A percentile compares a stretch with the other conserved stretches of the same genome.
Conservation (phyloP, 306 rosid species). For the Erythrophleum fordii region DNA sequence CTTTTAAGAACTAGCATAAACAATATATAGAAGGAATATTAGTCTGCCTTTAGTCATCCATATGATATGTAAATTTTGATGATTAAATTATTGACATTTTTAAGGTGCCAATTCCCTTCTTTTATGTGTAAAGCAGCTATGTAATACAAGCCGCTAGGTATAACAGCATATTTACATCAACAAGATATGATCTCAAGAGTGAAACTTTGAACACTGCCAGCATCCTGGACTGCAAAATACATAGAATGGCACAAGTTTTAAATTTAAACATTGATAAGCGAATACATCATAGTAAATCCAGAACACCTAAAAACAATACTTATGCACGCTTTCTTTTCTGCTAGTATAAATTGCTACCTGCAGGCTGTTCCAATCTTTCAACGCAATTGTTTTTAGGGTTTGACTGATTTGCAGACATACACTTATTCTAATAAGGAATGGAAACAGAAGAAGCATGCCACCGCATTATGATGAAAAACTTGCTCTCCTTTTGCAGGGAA, state of each 20-base stretch:
- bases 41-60: conserved; percentile 2
- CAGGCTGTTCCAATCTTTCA: background rate
- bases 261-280: conserved; percentile 3
- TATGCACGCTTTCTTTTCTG: conserved; percentile 8
- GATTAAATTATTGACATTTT: background rate
- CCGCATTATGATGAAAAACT: background rate
- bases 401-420: conserved; percentile 2
- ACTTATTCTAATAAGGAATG: background rate
- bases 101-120: conserved; percentile 21
- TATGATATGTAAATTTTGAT: background rate
- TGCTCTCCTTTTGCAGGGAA: background rate
- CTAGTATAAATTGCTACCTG: background rate
- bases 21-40: conserved; percentile 16
- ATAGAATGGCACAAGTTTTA: background rate
- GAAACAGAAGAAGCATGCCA: background rate
- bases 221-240: conserved; percentile 1
- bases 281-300: background rate
- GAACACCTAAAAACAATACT: conserved; percentile 24
- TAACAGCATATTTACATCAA: background rate
- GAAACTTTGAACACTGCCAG: conserved; percentile 3
- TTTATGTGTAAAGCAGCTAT: conserved; percentile 8
- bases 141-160: background rate
- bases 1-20: conserved; percentile 20
- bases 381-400: background rate
- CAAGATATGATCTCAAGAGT: background rate